Conservation (phyloP, 768 basidiomycete genomes). For the Lyophyllum shimeji region DNA sequence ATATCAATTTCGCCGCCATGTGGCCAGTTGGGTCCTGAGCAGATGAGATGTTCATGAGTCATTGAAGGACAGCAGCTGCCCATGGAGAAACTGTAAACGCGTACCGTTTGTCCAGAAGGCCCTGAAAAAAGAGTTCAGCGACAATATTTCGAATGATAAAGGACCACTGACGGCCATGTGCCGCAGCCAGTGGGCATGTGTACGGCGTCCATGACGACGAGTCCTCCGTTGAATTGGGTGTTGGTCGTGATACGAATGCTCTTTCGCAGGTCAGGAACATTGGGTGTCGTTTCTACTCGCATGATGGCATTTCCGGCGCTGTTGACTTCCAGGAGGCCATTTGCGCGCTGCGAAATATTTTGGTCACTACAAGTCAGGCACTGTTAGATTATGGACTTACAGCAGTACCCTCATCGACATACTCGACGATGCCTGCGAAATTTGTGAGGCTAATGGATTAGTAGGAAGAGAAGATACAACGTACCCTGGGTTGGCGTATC, state of each 20-base stretch:
- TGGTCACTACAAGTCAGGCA: conserved; percentile 4
- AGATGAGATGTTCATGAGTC: conserved; percentile 46
- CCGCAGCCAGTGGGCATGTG: conserved; percentile 93
- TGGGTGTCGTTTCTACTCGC: conserved; percentile 83
- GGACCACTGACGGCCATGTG: conserved; percentile 66
- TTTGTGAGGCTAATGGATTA: not conserved
- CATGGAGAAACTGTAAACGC: not conserved
- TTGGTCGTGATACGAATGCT: conserved; percentile 78
- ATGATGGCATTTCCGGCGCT: conserved; percentile 76
- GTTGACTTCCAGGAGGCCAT: conserved; percentile 68
- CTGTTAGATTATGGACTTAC: conserved; percentile 33
- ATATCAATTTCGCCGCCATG: conserved; percentile 78
- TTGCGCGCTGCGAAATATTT: conserved; percentile 39
- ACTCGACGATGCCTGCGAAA: conserved; percentile 50
- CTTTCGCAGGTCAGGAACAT: conserved; percentile 64
- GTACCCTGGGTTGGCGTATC: conserved; percentile 76
- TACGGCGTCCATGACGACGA: conserved; percentile 79
- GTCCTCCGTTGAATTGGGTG: conserved; percentile 56
- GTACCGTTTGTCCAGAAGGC: conserved; percentile 51
- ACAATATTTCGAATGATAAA: not conserved
- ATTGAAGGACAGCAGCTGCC: conserved; percentile 19
- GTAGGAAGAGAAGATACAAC: conserved; percentile 8
- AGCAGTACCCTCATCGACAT: conserved; percentile 59
- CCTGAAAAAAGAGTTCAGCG: conserved; percentile 21
- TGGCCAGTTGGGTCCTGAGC: conserved; percentile 62